Evolutionary conservation across 2,329 filamentous ascomycete species (phyloP).

Genomic region (Verticillium klebahnii): DNA sequence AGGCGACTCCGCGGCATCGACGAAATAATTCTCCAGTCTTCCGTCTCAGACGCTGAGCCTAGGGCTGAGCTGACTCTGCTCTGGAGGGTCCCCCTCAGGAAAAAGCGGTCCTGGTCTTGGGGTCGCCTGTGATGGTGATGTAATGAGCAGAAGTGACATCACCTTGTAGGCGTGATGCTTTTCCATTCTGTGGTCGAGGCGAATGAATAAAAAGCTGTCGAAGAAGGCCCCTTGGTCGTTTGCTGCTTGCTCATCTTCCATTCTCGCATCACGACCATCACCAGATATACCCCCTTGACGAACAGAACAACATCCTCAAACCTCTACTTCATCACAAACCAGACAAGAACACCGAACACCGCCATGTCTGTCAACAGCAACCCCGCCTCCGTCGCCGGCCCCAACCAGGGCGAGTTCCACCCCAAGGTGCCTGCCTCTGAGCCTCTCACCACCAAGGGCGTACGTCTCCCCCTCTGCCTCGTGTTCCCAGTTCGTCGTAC

Average conservation of each 20-base stretch:
- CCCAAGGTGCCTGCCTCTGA: constrained; percentile 44
- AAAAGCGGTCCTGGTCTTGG: neutral
- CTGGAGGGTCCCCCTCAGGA: neutral
- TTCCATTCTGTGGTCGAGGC: neutral
- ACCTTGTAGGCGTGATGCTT: neutral
- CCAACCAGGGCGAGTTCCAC: constrained; percentile 47
- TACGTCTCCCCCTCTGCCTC: constrained; percentile 29
- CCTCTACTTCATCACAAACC: neutral
- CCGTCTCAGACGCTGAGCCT: too few relatives aligned
- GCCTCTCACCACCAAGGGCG: constrained; percentile 49
- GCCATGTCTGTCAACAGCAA: constrained; percentile 40
- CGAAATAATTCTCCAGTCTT: neutral
- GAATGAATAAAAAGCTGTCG: neutral
- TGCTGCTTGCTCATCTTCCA: neutral
- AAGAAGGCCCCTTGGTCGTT: neutral
- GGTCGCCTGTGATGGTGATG: neutral
- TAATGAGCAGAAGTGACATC: neutral
- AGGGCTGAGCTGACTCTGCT: neutral
- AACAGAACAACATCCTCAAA: neutral
- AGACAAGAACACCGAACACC: constrained; percentile 6
- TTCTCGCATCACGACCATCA: neutral
- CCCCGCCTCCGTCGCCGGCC: constrained; percentile 40
- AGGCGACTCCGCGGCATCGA: neutral
- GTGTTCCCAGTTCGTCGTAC: constrained; percentile 4
- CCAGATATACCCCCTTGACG: neutral